These are phyloP conservation scores for Pleurotus pulmonarius DNA, from an alignment of 768 basidiomycete species.

Conservation along the genomic window DNA sequence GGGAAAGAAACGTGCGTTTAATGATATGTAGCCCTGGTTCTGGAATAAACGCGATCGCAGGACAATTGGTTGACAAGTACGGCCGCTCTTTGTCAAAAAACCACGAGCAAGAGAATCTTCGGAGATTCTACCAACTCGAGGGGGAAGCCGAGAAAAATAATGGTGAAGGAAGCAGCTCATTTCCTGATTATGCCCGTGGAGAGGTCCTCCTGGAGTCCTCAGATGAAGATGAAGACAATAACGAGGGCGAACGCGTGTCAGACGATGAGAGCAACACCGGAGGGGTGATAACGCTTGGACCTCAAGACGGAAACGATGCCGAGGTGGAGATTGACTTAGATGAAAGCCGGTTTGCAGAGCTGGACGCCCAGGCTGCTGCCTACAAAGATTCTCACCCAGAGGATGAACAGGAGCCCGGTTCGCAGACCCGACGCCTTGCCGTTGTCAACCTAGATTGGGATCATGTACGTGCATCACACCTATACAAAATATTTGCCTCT, in stretches of 20 bases:
- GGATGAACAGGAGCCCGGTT: constrained; percentile 32
- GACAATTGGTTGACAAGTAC: constrained; percentile 84
- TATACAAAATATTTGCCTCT: constrained; percentile 92
- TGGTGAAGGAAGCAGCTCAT: constrained; percentile 25
- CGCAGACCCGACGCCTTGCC: constrained; percentile 70
- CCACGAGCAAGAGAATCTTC: constrained; percentile 72
- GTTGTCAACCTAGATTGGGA: constrained; percentile 99
- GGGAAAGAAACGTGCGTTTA: constrained; percentile 21
- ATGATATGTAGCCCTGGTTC: too few relatives aligned
- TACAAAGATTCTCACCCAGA: constrained; percentile 47
- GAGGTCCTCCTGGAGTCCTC: constrained; percentile 86
- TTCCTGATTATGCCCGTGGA: constrained; percentile 87
- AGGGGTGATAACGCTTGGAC: constrained; percentile 49
- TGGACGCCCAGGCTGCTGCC: constrained; percentile 70
- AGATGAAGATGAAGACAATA: constrained; percentile 61
- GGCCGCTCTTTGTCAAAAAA: constrained; percentile 68
- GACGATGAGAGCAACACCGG: constrained; percentile 45
- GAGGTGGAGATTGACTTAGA: constrained; percentile 72
- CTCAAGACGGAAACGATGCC: constrained; percentile 36
- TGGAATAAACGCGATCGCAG: neutral
- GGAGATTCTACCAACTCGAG: constrained; percentile 77
- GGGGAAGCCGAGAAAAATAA: constrained; percentile 33
- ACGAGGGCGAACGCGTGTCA: constrained; percentile 29
- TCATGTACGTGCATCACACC: constrained; percentile 81
- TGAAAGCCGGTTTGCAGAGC: constrained; percentile 66